Conservation (phyloP, 2,329 filamentous ascomycete genomes). For the Ceratocystis alfenasii region DNA sequence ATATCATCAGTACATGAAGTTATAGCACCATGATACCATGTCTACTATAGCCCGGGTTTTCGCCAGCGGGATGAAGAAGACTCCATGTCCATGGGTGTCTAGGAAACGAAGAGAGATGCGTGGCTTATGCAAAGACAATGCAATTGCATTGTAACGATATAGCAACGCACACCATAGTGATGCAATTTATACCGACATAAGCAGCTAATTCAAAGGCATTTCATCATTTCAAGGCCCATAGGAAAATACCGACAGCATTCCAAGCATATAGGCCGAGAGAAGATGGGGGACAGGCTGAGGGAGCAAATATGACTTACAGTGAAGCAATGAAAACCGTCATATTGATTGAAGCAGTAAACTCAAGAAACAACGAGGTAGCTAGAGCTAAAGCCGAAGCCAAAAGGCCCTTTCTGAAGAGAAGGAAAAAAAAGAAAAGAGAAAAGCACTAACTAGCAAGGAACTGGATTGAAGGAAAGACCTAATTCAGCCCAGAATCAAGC, state of each 20-base stretch:
- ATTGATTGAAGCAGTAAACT: slow-evolving; percentile 24
- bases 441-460: background rate
- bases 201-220: background rate
- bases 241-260: background rate
- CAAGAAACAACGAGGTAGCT: slow-evolving; percentile 2
- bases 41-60: background rate
- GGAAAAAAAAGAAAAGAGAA: background rate
- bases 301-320: slow-evolving; percentile 31
- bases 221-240: background rate
- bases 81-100: background rate
- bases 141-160: background rate
- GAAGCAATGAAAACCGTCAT: slow-evolving; percentile 43
- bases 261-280: background rate
- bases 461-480: background rate
- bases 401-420: background rate
- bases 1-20: background rate
- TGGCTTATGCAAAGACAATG: background rate
- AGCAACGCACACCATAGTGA: background rate
- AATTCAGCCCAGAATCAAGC: background rate
- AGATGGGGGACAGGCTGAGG: background rate
- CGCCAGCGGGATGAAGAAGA: background rate
- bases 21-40: background rate
- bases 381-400: slow-evolving; percentile 6
- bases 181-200: background rate
- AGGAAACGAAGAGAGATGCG: background rate